phyloP scores from a whole-genome alignment of 768 basidiomycete species.

The Leucocoprinus leucothites region DNA sequence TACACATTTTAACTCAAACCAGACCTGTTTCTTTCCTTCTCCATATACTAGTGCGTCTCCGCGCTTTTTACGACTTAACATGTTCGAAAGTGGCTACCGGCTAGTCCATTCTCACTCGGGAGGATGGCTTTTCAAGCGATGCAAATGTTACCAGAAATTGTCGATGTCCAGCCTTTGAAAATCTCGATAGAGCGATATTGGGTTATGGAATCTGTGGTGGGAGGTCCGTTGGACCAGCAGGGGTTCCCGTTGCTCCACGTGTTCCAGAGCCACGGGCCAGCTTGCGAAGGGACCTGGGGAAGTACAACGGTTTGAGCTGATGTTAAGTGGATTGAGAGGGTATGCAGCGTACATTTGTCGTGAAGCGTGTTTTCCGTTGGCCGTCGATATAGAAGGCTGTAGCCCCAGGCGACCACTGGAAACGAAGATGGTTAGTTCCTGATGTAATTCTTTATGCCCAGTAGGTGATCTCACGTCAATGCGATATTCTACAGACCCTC shows the following conservation, averaged over 20 bases:
- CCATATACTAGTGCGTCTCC: too few relatives aligned
- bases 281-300: conserved; percentile 25
- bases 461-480: conserved; percentile 25
- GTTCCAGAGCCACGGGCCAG: conserved; percentile 33
- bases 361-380: conserved; percentile 25
- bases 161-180: conserved; percentile 28
- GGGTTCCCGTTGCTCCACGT: conserved; percentile 32
- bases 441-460: background rate
- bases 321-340: background rate
- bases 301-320: background rate
- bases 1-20: too few relatives aligned
- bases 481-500: conserved; percentile 25
- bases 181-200: conserved; percentile 33
- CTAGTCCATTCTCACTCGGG: too few relatives aligned
- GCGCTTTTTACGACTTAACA: too few relatives aligned
- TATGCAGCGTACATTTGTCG: conserved; percentile 22
- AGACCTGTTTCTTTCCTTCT: too few relatives aligned
- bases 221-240: conserved; percentile 34
- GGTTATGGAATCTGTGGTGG: conserved; percentile 29
- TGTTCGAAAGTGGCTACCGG: too few relatives aligned
- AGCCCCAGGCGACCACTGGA: conserved; percentile 27
- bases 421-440: conserved; percentile 14
- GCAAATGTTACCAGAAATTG: conserved; percentile 20
- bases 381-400: conserved; percentile 35
- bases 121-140: too few relatives aligned